A percentile compares a stretch with the other conserved stretches of the same genome.
Evolutionary conservation across 1,284 basidiomycete species (phyloP).

Genomic region (Cutaneotrichosporon sp.): DNA sequence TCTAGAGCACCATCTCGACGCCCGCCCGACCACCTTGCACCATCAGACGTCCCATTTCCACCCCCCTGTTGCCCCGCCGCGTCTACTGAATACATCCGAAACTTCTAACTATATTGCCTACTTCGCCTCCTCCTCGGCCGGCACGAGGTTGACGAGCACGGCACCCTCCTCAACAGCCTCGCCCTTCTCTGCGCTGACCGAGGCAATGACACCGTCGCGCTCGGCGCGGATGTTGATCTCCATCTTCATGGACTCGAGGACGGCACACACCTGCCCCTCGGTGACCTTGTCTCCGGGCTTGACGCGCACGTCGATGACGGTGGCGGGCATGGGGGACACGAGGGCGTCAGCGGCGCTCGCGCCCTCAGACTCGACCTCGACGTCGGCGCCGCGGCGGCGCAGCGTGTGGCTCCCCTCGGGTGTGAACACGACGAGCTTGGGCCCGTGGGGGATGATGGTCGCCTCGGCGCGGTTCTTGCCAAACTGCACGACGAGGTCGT

Average conservation of each 20-base stretch:
- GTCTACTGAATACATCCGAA: slow-evolving; percentile 6
- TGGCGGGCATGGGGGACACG: slow-evolving; percentile 77
- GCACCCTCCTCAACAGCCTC: slow-evolving; percentile 86
- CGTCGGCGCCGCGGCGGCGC: slow-evolving; percentile 24
- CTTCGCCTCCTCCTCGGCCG: slow-evolving; percentile 8
- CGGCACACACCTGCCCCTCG: slow-evolving; percentile 74
- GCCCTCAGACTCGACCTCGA: slow-evolving; percentile 24
- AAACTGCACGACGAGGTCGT: slow-evolving; percentile 39
- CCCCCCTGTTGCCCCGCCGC: too few species aligned
- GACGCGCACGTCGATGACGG: slow-evolving; percentile 82
- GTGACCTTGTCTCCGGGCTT: slow-evolving; percentile 72
- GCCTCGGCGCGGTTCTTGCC: slow-evolving; percentile 21
- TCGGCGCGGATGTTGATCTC: slow-evolving; percentile 80
- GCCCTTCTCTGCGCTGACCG: slow-evolving; percentile 73
- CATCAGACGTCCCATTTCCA: too few species aligned
- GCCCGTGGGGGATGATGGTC: slow-evolving; percentile 40
- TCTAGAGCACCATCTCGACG: too few species aligned
- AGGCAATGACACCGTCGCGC: slow-evolving; percentile 66
- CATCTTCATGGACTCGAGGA: slow-evolving; percentile 95
- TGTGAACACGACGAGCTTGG: slow-evolving; percentile 46
- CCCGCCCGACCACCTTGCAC: too few species aligned
- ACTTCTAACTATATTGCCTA: not conserved
- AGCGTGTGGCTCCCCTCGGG: slow-evolving; percentile 33
- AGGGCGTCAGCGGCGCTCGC: slow-evolving; percentile 29
- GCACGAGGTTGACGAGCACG: slow-evolving; percentile 64